These are phyloP conservation scores for Pseudocercospora pini-densiflorae DNA, from an alignment of 2,329 filamentous ascomycete genomes.

Conservation along the genomic window DNA sequence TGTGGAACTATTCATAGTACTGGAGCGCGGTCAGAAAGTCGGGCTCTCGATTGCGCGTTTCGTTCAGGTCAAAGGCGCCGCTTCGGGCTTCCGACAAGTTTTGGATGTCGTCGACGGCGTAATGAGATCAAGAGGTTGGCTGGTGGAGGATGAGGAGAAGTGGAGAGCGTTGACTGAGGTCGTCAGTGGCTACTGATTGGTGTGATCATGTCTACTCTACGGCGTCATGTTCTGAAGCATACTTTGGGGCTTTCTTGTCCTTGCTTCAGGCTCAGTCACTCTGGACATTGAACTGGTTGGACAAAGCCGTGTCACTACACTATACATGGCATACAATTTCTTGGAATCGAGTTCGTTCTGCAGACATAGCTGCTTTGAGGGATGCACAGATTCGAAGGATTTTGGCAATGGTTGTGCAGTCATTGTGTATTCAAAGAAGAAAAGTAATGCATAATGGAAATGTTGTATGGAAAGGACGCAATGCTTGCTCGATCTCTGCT, in stretches of 20 bases:
- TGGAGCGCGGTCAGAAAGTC: slow-evolving; percentile 79
- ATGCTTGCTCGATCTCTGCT: no score
- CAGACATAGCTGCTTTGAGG: background rate
- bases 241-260: background rate
- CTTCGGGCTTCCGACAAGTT: slow-evolving; percentile 84
- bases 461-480: background rate
- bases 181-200: background rate
- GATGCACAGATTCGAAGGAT: background rate
- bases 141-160: slow-evolving; percentile 64
- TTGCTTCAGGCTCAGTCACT: background rate
- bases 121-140: slow-evolving; percentile 66
- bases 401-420: slow-evolving; percentile 5
- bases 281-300: background rate
- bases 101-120: slow-evolving; percentile 75
- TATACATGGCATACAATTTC: background rate
- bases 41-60: slow-evolving; percentile 79
- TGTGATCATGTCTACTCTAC: background rate
- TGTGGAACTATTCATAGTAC: slow-evolving; percentile 83
- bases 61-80: slow-evolving; percentile 89
- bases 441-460: slow-evolving; percentile 6
- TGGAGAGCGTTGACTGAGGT: slow-evolving; percentile 43
- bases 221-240: background rate
- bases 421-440: slow-evolving; percentile 2
- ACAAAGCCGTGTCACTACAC: background rate
- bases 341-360: background rate